Base-by-base conservation (phyloP, 2,329 filamentous ascomycete species). In the Fusarium guadeloupense region DNA sequence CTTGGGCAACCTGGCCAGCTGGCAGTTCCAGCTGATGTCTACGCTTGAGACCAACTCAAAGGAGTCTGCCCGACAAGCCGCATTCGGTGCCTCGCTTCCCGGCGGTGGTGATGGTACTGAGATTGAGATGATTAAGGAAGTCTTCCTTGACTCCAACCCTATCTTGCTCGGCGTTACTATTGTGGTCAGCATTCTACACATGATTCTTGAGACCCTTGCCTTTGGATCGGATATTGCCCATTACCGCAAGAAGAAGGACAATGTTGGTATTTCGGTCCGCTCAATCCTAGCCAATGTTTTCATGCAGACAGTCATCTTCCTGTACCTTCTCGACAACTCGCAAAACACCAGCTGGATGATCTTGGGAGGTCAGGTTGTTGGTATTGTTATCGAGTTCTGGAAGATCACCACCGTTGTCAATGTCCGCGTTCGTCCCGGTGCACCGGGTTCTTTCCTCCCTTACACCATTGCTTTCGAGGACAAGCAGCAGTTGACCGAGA, bases 341-440 rank as follows among this genome's bases (percentile, higher is more conserved):
- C 93, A 97, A 54, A 96, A 95, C 75, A 99, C 95, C 1, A 96
- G 91, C 64, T 99, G 94, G 94, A 98, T 99, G 93, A 98, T 99
- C 69, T 82, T 99, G 17, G 93, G 93, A 44, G 90, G 92, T 10
- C 95, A 99, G 79, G 95, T 90, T 17, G 87, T 96, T 60, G 93
- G 93, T 44, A 87, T 87, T 51, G 49, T 87, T 38, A 86, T 87
- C 64, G 85, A 87, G 73, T 77, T 87, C 59, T 99, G 95, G 95
- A 99, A 99, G 78, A 89, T 99, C 69, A 99, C 95, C 9, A 98
- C 97, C 45, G 87, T 93, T 0, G 95, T 98, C 69, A 87, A 99
- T 71, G 91, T 99, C 53, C 89, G 92, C 49, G 69, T 98, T 54
- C 89, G 92, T 12, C 83, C 87, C 4, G 84, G 89, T 0, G 80